Percentiles rank a stretch among this genome's conserved stretches.
phyloP scores from a whole-genome alignment of 192 early-diverging fungal genomes.

The Umbelopsis isabellina region DNA sequence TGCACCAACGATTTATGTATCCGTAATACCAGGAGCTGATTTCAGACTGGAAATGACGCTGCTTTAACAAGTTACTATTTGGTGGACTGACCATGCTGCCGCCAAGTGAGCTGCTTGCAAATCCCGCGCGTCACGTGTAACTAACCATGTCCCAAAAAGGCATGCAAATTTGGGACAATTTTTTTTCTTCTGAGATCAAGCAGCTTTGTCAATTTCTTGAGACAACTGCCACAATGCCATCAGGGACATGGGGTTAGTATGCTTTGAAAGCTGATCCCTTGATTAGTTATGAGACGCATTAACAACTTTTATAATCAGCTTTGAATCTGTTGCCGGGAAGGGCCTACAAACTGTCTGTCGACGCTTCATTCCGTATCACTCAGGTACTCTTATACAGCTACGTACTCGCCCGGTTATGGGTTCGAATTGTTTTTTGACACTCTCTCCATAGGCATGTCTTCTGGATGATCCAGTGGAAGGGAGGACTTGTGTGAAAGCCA shows the following conservation, averaged over 20 bases:
- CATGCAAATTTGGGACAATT: conserved; percentile 1
- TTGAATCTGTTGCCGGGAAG: background rate
- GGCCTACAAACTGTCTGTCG: background rate
- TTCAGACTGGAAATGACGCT: background rate
- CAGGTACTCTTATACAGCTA: background rate
- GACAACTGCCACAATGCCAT: background rate
- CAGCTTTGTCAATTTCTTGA: background rate
- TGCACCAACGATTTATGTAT: conserved; percentile 20
- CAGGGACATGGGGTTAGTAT: conserved; percentile 6
- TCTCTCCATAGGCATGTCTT: background rate
- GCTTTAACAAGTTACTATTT: background rate
- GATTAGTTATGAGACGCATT: background rate
- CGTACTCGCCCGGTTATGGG: background rate
- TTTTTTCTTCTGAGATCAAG: background rate
- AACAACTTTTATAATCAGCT: background rate
- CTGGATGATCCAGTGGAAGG: background rate
- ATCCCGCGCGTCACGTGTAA: background rate
- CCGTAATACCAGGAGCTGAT: background rate
- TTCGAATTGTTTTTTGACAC: background rate
- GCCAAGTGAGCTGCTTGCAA: background rate
- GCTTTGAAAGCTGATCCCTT: background rate
- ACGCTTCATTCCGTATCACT: conserved; percentile 12
- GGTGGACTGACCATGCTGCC: background rate
- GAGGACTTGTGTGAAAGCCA: background rate
- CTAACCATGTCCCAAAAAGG: background rate